These are phyloP conservation scores for Melanomma pulvis-pyrius DNA, from an alignment of 495 filamentous ascomycete species.

Conservation along the genomic window DNA sequence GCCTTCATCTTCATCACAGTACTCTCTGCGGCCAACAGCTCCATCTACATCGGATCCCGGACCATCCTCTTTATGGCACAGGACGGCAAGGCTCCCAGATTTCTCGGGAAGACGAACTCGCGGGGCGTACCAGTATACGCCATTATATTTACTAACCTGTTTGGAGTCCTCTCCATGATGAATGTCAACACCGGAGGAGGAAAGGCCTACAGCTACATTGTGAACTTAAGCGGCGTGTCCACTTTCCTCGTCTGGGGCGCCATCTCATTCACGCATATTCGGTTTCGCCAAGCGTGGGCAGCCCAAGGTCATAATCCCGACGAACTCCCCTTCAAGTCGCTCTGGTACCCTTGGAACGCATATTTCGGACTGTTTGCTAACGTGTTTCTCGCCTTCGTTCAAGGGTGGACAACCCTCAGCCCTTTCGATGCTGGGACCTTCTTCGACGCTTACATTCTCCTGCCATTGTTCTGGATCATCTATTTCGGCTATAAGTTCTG, in stretches of 20 bases:
- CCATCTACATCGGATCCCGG: constrained; percentile 40
- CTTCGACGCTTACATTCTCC: constrained; percentile 38
- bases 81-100: constrained; percentile 38
- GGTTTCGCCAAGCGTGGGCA: constrained; percentile 70
- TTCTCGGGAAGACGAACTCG: constrained; percentile 41
- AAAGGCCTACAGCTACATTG: constrained; percentile 61
- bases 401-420: constrained; percentile 39
- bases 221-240: constrained; percentile 64
- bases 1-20: constrained; percentile 30
- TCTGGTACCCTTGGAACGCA: constrained; percentile 45
- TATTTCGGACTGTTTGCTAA: constrained; percentile 38
- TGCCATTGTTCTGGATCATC: constrained; percentile 35
- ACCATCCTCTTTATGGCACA: constrained; percentile 40
- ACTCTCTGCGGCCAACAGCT: constrained; percentile 39
- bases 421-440: constrained; percentile 35
- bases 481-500: constrained; percentile 29
- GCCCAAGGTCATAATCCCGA: constrained; percentile 62
- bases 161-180: constrained; percentile 43
- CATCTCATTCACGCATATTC: constrained; percentile 71
- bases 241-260: constrained; percentile 71
- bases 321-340: constrained; percentile 70
- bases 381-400: constrained; percentile 36
- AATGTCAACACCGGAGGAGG: constrained; percentile 15
- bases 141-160: constrained; percentile 65
- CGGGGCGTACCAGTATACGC: constrained; percentile 56